Base-by-base conservation (phyloP, 2,329 filamentous ascomycete genomes). In the Pestalotiopsis sp. region DNA sequence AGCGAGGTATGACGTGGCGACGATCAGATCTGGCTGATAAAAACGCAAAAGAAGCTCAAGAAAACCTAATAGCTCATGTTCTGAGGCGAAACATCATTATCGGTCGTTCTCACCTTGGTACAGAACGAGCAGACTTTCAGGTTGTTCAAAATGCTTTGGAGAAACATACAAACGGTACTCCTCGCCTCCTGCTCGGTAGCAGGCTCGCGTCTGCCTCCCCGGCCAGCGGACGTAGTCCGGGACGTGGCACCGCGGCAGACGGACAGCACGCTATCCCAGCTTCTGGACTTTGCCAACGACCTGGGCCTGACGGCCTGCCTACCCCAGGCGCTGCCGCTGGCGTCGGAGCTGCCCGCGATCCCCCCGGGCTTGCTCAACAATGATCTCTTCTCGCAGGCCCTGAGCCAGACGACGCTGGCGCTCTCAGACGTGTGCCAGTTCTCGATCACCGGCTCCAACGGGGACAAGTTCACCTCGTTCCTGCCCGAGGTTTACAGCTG, bases 401-500 rank as follows among this genome's bases (percentile, higher is more conserved):
- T 76, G 58, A 68, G 71, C 71, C 75, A 76, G 71, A 74, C 74
- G 49, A 71, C 72, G 52, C 70, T 75, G 45, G 58, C 66, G 25
- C 65, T 75, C n/a, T 65, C 71, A 11, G 68, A 69, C 27, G 74
- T 76, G 38, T 76, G 75, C 71, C 67, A 69, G 14, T 76, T 75
- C 69, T 70, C 68, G 2, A 59, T 76, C 65, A 76, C 74, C 6
- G 75, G 74, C 9, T 12, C 67, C n/a, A 70, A 67, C 23, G 74
- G 73, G 27, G 69, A 67, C 2, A 64, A 67, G 1, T 75, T 72
- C 49, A 74, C 75, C 2, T 57, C 65, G 58, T 76, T 73, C 67
- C 65, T 76, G 64, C 75, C 75, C 2, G 57, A 67, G 1, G 74
- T 74, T 73, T 76, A 76, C 67, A 59, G 61, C 67, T 76, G 75